A percentile compares a stretch with the other conserved stretches of the same genome.
phyloP scores from a whole-genome alignment of 257 asterid genomes.

The Knoxia roxburghii region DNA sequence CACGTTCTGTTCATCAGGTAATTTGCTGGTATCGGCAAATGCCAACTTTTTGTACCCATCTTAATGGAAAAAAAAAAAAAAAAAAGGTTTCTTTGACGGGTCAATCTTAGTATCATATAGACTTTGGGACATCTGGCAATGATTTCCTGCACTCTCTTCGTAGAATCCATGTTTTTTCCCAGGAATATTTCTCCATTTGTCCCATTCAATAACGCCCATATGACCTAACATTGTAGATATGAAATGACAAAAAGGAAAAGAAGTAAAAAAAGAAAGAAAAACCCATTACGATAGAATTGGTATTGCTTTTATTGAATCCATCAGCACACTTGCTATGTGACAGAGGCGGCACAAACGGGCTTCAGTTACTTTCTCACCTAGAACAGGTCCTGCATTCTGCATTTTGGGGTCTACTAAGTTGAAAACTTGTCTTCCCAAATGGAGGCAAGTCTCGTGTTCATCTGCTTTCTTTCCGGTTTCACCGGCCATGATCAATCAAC shows the following conservation, averaged over 20 bases:
- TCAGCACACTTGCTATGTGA: background rate
- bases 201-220: too few species aligned
- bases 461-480: background rate
- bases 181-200: too few species aligned
- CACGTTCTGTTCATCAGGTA: too few species aligned
- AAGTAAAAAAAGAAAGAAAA: too few species aligned
- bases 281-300: background rate
- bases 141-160: background rate
- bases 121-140: background rate
- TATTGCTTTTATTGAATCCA: background rate
- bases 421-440: background rate
- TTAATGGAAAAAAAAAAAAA: too few species aligned
- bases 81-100: background rate
- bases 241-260: too few species aligned
- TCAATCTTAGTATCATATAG: too few species aligned
- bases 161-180: too few species aligned
- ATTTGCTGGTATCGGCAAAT: too few species aligned
- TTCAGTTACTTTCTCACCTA: background rate
- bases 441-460: background rate
- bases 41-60: too few species aligned
- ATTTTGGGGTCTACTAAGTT: background rate
- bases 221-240: too few species aligned
- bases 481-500: background rate
- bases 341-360: background rate
- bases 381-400: background rate